Conservation (phyloP, 2,329 filamentous ascomycete genomes). For the Neoscytalidium dimidiatum region DNA sequence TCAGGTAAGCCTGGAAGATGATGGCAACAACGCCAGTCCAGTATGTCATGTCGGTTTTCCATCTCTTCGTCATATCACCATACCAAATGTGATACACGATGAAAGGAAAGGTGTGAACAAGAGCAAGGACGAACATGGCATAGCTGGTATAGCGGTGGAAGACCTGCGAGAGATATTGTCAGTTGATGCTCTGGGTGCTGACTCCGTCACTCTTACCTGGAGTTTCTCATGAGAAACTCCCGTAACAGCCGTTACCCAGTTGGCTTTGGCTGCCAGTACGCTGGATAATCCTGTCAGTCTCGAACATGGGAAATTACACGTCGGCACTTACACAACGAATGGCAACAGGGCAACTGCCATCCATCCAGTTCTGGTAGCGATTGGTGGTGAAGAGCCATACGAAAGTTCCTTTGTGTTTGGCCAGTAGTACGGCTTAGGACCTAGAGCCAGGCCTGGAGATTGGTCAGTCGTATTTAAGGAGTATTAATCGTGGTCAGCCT, state of each 20-base stretch:
- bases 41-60: constrained; percentile 50
- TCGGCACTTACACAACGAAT: constrained; percentile 30
- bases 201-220: constrained; percentile 36
- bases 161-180: constrained; percentile 17
- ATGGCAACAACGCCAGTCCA: constrained; percentile 60
- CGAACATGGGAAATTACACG: neutral
- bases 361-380: constrained; percentile 33
- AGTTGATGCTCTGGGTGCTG: neutral
- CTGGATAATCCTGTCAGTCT: constrained; percentile 24
- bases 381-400: constrained; percentile 28
- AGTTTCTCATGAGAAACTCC: constrained; percentile 60
- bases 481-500: neutral
- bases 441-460: constrained; percentile 9
- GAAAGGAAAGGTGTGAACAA: constrained; percentile 63
- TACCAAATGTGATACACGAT: constrained; percentile 54
- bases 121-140: constrained; percentile 57
- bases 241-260: constrained; percentile 56
- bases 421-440: constrained; percentile 23
- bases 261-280: constrained; percentile 56
- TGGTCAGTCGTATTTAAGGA: neutral
- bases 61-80: constrained; percentile 52
- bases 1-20: constrained; percentile 57
- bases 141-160: constrained; percentile 33
- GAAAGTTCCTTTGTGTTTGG: constrained; percentile 18
- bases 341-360: constrained; percentile 33